A percentile compares a stretch with the other conserved stretches of the same genome.
Conservation (phyloP, 805 yeast genomes). For the Lipomyces sp. region DNA sequence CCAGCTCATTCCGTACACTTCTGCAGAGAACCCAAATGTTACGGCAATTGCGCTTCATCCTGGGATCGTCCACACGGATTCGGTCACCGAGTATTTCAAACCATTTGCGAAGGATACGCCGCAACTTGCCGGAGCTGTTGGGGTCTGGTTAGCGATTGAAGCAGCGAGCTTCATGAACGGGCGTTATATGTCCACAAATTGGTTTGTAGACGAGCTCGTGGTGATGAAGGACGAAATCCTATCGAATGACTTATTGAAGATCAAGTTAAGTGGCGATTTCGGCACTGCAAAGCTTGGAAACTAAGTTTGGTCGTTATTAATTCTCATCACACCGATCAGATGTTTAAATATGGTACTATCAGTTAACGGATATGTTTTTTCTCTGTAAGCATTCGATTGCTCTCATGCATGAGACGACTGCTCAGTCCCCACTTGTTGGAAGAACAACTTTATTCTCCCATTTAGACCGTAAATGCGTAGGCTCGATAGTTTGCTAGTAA, state of each 20-base stretch:
- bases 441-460: too few species aligned
- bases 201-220: conserved; percentile 6
- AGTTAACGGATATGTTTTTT: too few species aligned
- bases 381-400: too few species aligned
- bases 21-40: conserved; percentile 4
- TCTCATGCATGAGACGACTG: too few species aligned
- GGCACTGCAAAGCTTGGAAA: not conserved
- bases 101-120: conserved; percentile 2
- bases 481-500: too few species aligned
- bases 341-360: too few species aligned
- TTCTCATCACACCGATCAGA: too few species aligned
- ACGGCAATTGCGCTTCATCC: conserved; percentile 6
- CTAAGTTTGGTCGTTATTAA: not conserved
- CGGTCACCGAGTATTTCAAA: not conserved
- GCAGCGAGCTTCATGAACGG: conserved; percentile 10
- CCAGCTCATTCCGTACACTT: not conserved
- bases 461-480: too few species aligned
- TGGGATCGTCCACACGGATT: not conserved
- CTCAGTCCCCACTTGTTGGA: too few species aligned
- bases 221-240: not conserved
- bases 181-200: conserved; percentile 1
- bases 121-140: conserved; percentile 1
- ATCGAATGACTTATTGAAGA: conserved; percentile 2
- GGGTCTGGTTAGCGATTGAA: conserved; percentile 5
- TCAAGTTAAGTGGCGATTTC: conserved; percentile 7